phyloP scores from a whole-genome alignment of 2,329 filamentous ascomycete genomes.

The Massarina eburnea region DNA sequence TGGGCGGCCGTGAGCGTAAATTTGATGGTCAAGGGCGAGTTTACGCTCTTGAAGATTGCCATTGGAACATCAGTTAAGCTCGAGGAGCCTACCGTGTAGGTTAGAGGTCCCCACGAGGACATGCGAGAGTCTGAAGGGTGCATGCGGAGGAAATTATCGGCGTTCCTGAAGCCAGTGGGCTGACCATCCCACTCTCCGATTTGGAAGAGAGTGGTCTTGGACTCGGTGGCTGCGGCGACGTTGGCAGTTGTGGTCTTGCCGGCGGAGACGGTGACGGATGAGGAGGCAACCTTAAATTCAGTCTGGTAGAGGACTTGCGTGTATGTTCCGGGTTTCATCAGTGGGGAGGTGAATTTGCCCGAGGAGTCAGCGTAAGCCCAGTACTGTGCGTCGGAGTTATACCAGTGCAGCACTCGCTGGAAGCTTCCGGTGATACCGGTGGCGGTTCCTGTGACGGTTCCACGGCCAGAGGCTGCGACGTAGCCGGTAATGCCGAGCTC shows the following conservation, averaged over 20 bases:
- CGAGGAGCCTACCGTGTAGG: slow-evolving; percentile 63
- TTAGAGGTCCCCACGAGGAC: slow-evolving; percentile 61
- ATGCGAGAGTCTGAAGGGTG: slow-evolving; percentile 68
- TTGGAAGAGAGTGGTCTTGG: slow-evolving; percentile 60
- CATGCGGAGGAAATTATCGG: slow-evolving; percentile 67
- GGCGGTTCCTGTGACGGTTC: slow-evolving; percentile 62
- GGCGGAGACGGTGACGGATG: slow-evolving; percentile 50
- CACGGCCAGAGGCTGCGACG: slow-evolving; percentile 58
- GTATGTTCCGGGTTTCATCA: slow-evolving; percentile 69
- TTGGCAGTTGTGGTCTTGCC: slow-evolving; percentile 53
- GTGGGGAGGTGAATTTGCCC: slow-evolving; percentile 63
- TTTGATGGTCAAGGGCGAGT: slow-evolving; percentile 62
- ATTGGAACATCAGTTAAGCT: slow-evolving; percentile 61
- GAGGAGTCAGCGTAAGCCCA: slow-evolving; percentile 60
- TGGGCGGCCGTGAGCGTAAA: slow-evolving; percentile 56
- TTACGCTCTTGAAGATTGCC: slow-evolving; percentile 64
- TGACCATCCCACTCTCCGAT: slow-evolving; percentile 68
- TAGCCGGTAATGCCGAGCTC: slow-evolving; percentile 61
- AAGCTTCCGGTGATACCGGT: slow-evolving; percentile 56
- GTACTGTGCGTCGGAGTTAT: slow-evolving; percentile 64
- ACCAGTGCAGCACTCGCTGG: slow-evolving; percentile 65
- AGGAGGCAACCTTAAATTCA: slow-evolving; percentile 58
- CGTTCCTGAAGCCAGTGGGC: slow-evolving; percentile 63
- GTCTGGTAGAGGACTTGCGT: slow-evolving; percentile 67
- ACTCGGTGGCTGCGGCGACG: slow-evolving; percentile 53